A percentile compares a stretch with the other conserved stretches of the same genome.
These are phyloP conservation scores for Acer yangbiense DNA, from an alignment of 345 rosid species.

Conservation along the genomic window DNA sequence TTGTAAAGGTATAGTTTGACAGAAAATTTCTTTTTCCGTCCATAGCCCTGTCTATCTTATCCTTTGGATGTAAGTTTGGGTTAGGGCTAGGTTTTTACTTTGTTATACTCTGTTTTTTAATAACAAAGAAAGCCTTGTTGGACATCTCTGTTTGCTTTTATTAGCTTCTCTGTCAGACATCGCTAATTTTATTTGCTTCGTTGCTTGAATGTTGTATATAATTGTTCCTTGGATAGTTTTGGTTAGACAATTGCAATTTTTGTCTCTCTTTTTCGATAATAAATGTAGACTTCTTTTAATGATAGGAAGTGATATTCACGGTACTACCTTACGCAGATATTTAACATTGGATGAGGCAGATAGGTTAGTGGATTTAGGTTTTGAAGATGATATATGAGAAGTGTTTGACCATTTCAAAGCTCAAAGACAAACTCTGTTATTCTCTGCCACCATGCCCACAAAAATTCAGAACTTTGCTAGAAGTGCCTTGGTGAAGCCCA, in stretches of 20 bases:
- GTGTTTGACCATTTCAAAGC: constrained; percentile 92
- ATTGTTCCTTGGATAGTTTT: background rate
- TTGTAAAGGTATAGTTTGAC: too few relatives aligned
- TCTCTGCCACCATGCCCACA: constrained; percentile 95
- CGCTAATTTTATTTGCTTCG: too few relatives aligned
- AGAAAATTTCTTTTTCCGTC: too few relatives aligned
- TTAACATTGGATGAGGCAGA: constrained; percentile 95
- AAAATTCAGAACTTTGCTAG: constrained; percentile 89
- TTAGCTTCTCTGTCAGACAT: background rate
- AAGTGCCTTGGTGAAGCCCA: constrained; percentile 88
- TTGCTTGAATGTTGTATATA: too few relatives aligned
- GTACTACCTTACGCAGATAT: constrained; percentile 50
- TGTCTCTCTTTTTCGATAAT: background rate
- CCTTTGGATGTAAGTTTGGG: too few relatives aligned
- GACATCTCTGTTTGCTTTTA: background rate
- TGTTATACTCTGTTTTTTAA: too few relatives aligned
- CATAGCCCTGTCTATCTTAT: too few relatives aligned
- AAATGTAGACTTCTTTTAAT: background rate
- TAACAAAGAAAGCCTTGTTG: background rate
- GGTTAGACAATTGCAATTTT: background rate
- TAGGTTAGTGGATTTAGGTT: constrained; percentile 92
- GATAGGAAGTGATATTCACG: background rate
- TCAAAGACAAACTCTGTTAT: constrained; percentile 87
- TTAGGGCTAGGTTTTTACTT: too few relatives aligned
- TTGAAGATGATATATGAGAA: constrained; percentile 95